A percentile compares a stretch with the other conserved stretches of the same genome.
Conservation (phyloP, 1,284 basidiomycete genomes). For the Fomitopsis palustris region DNA sequence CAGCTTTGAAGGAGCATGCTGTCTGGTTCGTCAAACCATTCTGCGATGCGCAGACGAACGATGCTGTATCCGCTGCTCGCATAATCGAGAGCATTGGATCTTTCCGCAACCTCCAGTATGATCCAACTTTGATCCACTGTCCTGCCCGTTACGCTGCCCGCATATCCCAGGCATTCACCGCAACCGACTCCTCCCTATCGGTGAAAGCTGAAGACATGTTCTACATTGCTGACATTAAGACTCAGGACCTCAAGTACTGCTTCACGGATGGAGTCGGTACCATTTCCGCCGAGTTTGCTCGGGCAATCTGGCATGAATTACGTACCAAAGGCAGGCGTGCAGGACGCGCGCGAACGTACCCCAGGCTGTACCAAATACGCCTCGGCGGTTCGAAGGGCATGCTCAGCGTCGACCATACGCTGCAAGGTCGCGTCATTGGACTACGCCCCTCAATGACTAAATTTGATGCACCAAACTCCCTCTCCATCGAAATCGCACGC, state of each 20-base stretch:
- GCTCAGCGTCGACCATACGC: constrained; percentile 56
- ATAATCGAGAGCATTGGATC: constrained; percentile 54
- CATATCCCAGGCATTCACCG: constrained; percentile 70
- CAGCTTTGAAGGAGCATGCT: constrained; percentile 48
- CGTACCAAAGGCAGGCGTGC: constrained; percentile 36
- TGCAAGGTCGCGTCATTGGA: constrained; percentile 55
- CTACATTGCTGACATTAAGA: constrained; percentile 41
- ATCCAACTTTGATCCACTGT: constrained; percentile 46
- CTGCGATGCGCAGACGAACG: constrained; percentile 16
- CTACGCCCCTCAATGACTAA: constrained; percentile 74
- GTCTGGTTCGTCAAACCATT: constrained; percentile 62
- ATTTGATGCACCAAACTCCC: constrained; percentile 51
- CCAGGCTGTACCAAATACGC: constrained; percentile 56
- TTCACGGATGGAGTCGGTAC: constrained; percentile 74
- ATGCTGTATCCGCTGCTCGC: constrained; percentile 33
- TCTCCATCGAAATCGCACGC: constrained; percentile 66
- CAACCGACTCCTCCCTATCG: constrained; percentile 57
- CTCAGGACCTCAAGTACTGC: constrained; percentile 28
- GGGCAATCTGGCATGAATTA: constrained; percentile 44
- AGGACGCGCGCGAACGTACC: constrained; percentile 32
- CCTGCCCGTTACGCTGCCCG: constrained; percentile 71
- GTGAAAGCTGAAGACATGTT: constrained; percentile 53
- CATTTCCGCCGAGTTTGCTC: constrained; percentile 55
- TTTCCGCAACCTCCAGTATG: constrained; percentile 44
- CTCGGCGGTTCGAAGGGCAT: constrained; percentile 68